These are phyloP conservation scores for Zea luxurians DNA, from an alignment of 176 grass and related monocot genomes.

Conservation along the genomic window DNA sequence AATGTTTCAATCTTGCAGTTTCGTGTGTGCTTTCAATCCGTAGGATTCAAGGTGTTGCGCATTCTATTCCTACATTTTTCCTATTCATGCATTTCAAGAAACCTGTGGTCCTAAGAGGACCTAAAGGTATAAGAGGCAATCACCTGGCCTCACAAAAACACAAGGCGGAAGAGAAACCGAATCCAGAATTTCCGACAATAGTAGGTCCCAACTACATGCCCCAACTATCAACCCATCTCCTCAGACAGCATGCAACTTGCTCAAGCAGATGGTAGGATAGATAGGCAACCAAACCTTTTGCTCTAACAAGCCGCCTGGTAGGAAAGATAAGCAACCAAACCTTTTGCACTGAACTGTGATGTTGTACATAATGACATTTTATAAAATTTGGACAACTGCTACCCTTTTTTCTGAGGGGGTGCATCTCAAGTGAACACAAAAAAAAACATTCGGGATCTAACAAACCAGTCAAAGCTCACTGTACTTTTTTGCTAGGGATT, in stretches of 20 bases:
- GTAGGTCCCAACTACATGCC: background rate
- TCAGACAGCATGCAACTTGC: background rate
- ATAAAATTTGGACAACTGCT: background rate
- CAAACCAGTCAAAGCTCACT: slow-evolving; percentile 32
- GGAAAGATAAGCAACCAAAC: background rate
- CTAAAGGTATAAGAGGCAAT: background rate
- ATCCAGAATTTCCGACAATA: background rate
- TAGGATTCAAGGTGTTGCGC: no score
- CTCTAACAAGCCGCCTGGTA: background rate
- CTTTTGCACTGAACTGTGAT: slow-evolving; percentile 10
- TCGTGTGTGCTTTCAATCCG: no score
- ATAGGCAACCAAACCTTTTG: no score
- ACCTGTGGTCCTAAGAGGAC: no score
- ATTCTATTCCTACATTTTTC: no score
- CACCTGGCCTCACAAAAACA: background rate
- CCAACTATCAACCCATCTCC: background rate
- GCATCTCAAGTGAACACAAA: slow-evolving; percentile 34
- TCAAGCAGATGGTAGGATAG: background rate
- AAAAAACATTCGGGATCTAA: slow-evolving; percentile 7
- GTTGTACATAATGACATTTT: background rate
- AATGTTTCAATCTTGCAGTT: no score
- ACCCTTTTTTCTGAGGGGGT: background rate
- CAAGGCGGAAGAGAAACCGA: background rate
- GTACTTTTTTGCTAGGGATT: slow-evolving; percentile 78
- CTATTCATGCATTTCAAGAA: no score